Evolutionary conservation across 495 filamentous ascomycete species (phyloP).

Genomic region (Hypoxylon intermedium): DNA sequence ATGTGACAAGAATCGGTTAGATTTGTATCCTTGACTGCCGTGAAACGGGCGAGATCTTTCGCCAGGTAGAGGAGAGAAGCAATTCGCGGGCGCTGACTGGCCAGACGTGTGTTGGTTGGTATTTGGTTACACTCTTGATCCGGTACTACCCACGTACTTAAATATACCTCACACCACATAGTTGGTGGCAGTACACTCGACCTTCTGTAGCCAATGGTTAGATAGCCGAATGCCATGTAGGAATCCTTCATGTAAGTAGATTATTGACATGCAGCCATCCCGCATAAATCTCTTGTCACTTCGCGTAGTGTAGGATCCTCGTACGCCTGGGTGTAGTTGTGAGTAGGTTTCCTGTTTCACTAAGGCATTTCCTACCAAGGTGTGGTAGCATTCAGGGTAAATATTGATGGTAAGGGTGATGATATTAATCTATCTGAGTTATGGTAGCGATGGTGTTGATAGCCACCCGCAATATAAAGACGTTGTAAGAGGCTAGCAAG

Average conservation of each 20-base stretch:
- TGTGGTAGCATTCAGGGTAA: too few relatives aligned
- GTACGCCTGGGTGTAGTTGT: neutral
- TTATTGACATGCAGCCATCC: conserved; percentile 4
- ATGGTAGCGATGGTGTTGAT: too few relatives aligned
- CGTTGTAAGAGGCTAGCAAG: too few relatives aligned
- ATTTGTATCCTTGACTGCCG: conserved; percentile 2
- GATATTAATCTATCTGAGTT: too few relatives aligned
- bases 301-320: neutral
- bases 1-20: too few relatives aligned
- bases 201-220: conserved; percentile 15
- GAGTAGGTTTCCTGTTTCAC: too few relatives aligned
- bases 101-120: conserved; percentile 13
- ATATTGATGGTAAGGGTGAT: too few relatives aligned
- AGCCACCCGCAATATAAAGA: too few relatives aligned
- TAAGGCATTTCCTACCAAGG: too few relatives aligned
- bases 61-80: too few relatives aligned
- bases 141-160: conserved; percentile 13
- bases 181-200: conserved; percentile 15
- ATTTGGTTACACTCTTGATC: neutral
- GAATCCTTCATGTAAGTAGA: conserved; percentile 7
- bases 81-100: conserved; percentile 2
- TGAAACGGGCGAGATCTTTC: conserved; percentile 10
- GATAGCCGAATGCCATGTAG: neutral
- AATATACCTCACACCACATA: conserved; percentile 21
- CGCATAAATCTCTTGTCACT: conserved; percentile 1